Evolutionary conservation across 768 basidiomycete species (phyloP), one percentile per base, ranked within the genome.

Genomic region (Pluteus cervinus): DNA sequence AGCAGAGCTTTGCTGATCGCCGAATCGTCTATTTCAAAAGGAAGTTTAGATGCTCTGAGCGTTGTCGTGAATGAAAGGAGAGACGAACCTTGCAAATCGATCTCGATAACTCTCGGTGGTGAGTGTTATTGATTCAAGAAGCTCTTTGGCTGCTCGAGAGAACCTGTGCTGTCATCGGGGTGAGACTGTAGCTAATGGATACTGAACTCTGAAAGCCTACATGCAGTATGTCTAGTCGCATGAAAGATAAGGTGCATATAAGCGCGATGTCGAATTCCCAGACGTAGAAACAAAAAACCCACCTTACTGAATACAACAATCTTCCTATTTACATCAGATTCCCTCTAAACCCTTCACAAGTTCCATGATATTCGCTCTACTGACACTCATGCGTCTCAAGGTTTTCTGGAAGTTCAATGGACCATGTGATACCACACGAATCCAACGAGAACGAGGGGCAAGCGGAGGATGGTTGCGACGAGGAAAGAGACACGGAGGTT

Each of bases 241-340:
- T n/a, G n/a, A n/a, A n/a, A n/a, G n/a, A 29, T 26, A 30, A 37
- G 22, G 26, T 29, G 6, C n/a, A 29, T 22, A 33, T 36, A 21
- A 38, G 15, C 28, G 5, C 30, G 22, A 28, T 15, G 41, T 10
- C 21, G 24, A 35, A 24, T 18, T 15, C 29, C 15, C 28, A 39
- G 11, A 33, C 21, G 23, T 24, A 28, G 11, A 32, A 22, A 14
- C 45, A 4, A 29, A 16, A n/a, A 15, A 56, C 68, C 22, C 38
- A 81, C 84, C 69, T 90, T 90, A 67, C 86, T 88, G 50, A 90
- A 88, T 9, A 90, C 76, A 30, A 89, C 65, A 5, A 90, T 57
- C n/a, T n/a, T n/a, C 47, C 73, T 66, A 22, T 73, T 55, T 12
- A 64, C 50, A 24, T 71, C 61, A 32, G 52, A 44, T 33, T 51